Evolutionary conservation across 2,329 filamentous ascomycete genomes (phyloP).

Genomic region (Cytospora piceae): DNA sequence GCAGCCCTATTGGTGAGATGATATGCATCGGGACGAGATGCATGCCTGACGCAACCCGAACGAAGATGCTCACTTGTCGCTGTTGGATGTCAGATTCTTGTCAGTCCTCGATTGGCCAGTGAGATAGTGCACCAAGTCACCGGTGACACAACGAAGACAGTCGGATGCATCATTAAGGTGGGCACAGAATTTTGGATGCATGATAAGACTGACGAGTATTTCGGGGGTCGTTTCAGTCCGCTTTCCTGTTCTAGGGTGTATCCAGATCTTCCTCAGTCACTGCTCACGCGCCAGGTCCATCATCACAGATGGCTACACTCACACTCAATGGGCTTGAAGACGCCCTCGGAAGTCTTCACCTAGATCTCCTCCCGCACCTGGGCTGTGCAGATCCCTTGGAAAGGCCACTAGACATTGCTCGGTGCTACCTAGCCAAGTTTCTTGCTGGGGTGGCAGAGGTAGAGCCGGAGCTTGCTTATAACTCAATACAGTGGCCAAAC

Average conservation of each 20-base stretch:
- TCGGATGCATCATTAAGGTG: not conserved
- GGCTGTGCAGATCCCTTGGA: conserved; percentile 31
- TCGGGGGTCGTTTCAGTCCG: not conserved
- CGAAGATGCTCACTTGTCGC: not conserved
- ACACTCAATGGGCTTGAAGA: conserved; percentile 61
- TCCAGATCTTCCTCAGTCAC: not conserved
- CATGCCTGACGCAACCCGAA: conserved; percentile 2
- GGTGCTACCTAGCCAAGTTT: conserved; percentile 36
- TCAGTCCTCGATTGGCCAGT: not conserved
- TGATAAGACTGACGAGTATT: not conserved
- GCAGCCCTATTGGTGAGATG: not conserved
- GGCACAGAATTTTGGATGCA: not conserved
- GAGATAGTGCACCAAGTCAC: not conserved
- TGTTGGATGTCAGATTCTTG: not conserved
- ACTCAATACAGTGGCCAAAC: conserved; percentile 38
- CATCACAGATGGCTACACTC: conserved; percentile 54
- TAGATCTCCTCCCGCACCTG: conserved; percentile 37
- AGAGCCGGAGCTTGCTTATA: conserved; percentile 35
- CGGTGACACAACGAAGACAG: not conserved
- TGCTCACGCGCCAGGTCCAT: not conserved
- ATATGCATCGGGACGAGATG: not conserved
- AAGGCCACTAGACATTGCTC: conserved; percentile 39
- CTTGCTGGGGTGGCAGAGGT: conserved; percentile 32
- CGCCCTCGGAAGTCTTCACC: conserved; percentile 61
- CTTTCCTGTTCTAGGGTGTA: not conserved